Conservation (phyloP, 2,329 filamentous ascomycete genomes). For the Ceratocystis cacaofunesta region DNA sequence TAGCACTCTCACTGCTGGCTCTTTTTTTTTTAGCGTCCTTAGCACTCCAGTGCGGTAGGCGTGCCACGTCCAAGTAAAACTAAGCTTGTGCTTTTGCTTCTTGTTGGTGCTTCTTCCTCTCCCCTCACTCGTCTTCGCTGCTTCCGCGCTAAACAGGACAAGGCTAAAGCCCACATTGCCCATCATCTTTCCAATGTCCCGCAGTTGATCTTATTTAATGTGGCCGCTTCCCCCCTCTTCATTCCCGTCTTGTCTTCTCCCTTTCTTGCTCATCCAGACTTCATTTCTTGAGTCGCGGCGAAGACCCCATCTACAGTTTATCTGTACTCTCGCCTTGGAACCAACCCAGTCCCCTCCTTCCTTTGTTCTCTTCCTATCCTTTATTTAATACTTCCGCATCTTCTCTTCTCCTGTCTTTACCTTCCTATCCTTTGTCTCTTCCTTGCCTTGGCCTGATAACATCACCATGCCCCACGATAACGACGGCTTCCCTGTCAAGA, state of each 20-base stretch:
- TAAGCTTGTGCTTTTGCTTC: neutral
- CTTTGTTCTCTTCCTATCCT: neutral
- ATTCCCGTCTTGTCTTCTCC: neutral
- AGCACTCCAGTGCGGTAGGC: neutral
- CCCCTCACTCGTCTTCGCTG: neutral
- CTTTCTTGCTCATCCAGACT: constrained; percentile 13
- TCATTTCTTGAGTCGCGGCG: constrained; percentile 8
- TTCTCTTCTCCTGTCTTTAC: too few relatives aligned
- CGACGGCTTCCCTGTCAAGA: constrained; percentile 8
- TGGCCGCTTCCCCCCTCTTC: constrained; percentile 4
- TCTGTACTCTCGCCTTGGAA: neutral
- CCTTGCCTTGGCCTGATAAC: neutral
- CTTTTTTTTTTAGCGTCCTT: neutral
- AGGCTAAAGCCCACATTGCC: neutral
- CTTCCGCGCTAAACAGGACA: neutral
- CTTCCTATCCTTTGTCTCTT: neutral
- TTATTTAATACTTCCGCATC: neutral
- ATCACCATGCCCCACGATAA: constrained; percentile 12
- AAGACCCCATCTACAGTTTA: constrained; percentile 1
- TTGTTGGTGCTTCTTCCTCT: neutral
- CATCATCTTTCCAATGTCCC: neutral
- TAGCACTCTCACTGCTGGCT: neutral
- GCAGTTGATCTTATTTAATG: constrained; percentile 11
- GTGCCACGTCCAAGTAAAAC: neutral
- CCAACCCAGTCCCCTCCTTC: neutral